Base-by-base conservation (phyloP, 257 asterid genomes). In the Solanum ahanhuiri region DNA sequence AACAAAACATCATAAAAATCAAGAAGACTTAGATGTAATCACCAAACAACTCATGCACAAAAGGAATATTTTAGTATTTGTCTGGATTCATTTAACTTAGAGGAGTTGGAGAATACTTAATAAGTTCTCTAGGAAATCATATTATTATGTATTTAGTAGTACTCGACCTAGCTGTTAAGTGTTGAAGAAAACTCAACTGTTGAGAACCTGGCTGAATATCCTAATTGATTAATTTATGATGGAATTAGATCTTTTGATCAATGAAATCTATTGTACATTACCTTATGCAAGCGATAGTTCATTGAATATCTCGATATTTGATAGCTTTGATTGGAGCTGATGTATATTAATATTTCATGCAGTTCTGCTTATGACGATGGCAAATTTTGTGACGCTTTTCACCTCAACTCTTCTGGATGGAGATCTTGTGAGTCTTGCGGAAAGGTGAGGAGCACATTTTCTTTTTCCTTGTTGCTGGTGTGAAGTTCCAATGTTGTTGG, bases 381-480 rank as follows among this genome's bases (percentile, higher is more conserved):
- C 57, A 97, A 93, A 58, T 97, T 95, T 89, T 97, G 99, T 85
- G 98, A 96, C 91, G 90, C 95, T 15, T 97, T 95, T 91, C 99
- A 97, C 92, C 82, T 92, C 87, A 93, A 90, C 89, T 92, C 94
- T 90, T 93, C 99, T 87, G 99, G 99, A 87, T 97, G 99, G 99
- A 97, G 99, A 90, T 94, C 97, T 86, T 97, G 99, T 43, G 99
- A 97, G 89, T 95, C 99, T 91, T 97, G 99, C 87, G 98, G 99
- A 85, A 95, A 97, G 99, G 99, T 95, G 92, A 90, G 83, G 39
- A 41, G 66, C n/a, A 45, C 76, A 41, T 43, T 73, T 69, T 25
- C 34, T 39, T 72, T 45, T 73, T 87, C 86, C 72, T 31, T 82
- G 87, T 43, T 43, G 83, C 60, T 76, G 83, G 34, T 76, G 31